Evolutionary conservation across 805 yeast species (phyloP), one percentile per base, ranked within the genome.

Genomic region (Metschnikowia arizonensis): DNA sequence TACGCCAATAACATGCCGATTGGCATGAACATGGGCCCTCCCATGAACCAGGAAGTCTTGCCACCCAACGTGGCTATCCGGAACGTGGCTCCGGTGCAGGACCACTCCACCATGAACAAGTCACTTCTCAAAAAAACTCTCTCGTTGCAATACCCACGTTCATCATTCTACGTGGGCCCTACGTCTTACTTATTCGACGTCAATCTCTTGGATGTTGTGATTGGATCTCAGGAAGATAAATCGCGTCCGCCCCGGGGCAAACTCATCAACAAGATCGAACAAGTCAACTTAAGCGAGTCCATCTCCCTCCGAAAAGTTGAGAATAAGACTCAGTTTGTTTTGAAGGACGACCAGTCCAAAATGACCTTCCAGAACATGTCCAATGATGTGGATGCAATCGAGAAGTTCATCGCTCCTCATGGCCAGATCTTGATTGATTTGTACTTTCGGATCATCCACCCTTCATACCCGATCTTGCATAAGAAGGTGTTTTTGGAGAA

Each of bases 401-500:
- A 91, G 61, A 74, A 79, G 50, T 74, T 87, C 40, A 87, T 91
- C 15, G 84, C 91, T n/a, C 98, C 99, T 0, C 89, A 88, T 63
- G 98, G 98, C 1, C 85, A 83, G 50, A 78, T 83, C 9, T 69
- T 88, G 44, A 80, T 88, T 30, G 88, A 87, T 53, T 73, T 88
- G 11, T 89, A 88, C 58, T 89, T 89, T 65, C 77, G 89, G 50
- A 78, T 86, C 14, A 82, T 90, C 28, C 98, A 91, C 58, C 97
- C 97, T 0, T 82, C 88, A 3, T 88, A 88, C 64, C 99, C 98
- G 0, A 83, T 91, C 9, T 65, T 91, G 42, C 97, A 93, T 64
- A 91, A 89, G 58, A 81, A 85, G 56, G 97, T 91, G 5, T 93
- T 91, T 56, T 60, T 91, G 50, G 98, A 91, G 57, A 91, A 91